phyloP scores from a whole-genome alignment of 1,139 yeast genomes.

The Diutina ranongensis region DNA sequence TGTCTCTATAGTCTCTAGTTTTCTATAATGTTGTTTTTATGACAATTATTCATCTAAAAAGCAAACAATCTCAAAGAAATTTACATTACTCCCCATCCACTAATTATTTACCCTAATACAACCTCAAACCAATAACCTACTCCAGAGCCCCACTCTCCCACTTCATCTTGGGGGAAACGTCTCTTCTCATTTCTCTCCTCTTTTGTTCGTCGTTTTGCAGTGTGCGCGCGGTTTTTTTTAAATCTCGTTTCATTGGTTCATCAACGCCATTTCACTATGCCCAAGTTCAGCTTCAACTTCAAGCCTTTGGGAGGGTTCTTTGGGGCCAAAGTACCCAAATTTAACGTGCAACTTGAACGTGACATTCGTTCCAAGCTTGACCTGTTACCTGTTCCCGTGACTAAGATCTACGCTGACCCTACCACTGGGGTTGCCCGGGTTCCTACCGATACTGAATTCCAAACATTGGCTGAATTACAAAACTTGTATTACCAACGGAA shows the following conservation, averaged over 20 bases:
- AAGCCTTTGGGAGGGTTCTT: constrained; percentile 6
- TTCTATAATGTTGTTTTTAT: too few relatives aligned
- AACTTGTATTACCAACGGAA: constrained; percentile 49
- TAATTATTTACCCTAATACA: too few relatives aligned
- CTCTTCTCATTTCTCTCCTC: background rate
- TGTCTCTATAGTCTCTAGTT: too few relatives aligned
- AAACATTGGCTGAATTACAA: constrained; percentile 64
- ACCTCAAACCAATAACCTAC: too few relatives aligned
- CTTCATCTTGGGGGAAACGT: too few relatives aligned
- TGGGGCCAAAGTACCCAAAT: constrained; percentile 5
- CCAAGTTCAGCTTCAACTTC: constrained; percentile 5
- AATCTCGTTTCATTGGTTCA: background rate
- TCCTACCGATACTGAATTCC: constrained; percentile 62
- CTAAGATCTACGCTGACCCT: constrained; percentile 57
- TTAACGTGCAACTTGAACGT: constrained; percentile 4
- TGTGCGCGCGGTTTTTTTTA: background rate
- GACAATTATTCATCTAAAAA: too few relatives aligned
- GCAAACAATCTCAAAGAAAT: too few relatives aligned
- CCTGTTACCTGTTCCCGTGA: constrained; percentile 37
- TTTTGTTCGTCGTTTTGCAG: background rate
- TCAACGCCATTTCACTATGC: background rate
- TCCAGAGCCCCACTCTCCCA: too few relatives aligned
- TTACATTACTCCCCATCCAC: too few relatives aligned
- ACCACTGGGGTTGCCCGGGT: constrained; percentile 62
- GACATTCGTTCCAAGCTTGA: constrained; percentile 15